A percentile compares a stretch with the other conserved stretches of the same genome.
Conservation (phyloP, 1,139 yeast genomes). For the Suhomyces choctaworum region DNA sequence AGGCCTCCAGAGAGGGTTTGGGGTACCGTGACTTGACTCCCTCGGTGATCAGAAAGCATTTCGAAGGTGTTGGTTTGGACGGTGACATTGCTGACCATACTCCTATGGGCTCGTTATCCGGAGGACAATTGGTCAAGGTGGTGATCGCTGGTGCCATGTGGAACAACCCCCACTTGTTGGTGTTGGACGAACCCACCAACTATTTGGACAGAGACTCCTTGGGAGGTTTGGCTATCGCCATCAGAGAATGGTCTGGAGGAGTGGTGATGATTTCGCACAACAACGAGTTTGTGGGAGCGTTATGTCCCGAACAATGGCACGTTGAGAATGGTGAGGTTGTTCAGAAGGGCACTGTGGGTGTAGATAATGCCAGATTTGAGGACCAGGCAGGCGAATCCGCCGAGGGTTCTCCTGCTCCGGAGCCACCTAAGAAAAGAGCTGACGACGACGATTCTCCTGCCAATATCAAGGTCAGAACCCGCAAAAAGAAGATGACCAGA, state of each 20-base stretch:
- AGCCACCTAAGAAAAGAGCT: constrained; percentile 45
- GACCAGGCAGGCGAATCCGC: constrained; percentile 54
- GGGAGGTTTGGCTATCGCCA: constrained; percentile 96
- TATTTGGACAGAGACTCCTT: constrained; percentile 96
- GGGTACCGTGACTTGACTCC: constrained; percentile 95
- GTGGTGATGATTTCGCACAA: constrained; percentile 98
- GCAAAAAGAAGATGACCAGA: constrained; percentile 96
- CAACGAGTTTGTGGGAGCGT: constrained; percentile 93
- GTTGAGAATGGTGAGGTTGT: constrained; percentile 90
- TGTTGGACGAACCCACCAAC: constrained; percentile 97
- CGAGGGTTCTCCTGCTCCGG: constrained; percentile 46
- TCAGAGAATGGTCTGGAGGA: constrained; percentile 97
- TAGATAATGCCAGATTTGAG: constrained; percentile 78
- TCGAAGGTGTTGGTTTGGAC: constrained; percentile 95
- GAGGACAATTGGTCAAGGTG: constrained; percentile 97
- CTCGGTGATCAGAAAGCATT: constrained; percentile 90
- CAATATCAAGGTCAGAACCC: constrained; percentile 84
- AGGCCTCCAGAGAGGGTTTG: constrained; percentile 97
- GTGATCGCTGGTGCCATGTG: constrained; percentile 99
- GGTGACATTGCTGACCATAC: constrained; percentile 99
- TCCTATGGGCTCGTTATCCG: constrained; percentile 93
- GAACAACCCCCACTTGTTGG: constrained; percentile 98
- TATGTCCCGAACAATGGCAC: constrained; percentile 98
- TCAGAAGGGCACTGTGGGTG: constrained; percentile 75
- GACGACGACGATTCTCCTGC: constrained; percentile 92